Evolutionary conservation across 345 rosid species (phyloP).

Genomic region (Populus deltoides): DNA sequence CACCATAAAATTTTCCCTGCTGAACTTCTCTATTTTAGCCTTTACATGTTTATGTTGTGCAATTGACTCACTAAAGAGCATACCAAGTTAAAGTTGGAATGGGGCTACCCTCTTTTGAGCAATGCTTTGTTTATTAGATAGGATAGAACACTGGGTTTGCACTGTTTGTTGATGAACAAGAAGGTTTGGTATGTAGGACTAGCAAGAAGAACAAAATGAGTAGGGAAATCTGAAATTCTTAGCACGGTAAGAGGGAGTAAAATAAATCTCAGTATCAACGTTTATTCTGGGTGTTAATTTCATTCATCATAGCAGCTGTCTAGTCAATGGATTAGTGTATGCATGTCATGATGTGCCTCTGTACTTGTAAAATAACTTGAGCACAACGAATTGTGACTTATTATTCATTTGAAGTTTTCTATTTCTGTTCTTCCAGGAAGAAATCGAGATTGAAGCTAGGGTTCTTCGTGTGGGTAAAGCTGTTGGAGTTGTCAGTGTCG

Average conservation of each 20-base stretch:
- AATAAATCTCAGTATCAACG: no score
- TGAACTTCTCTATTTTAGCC: not conserved
- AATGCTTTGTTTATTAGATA: not conserved
- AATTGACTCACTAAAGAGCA: not conserved
- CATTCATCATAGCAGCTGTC: no score
- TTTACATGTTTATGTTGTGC: not conserved
- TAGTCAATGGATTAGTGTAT: no score
- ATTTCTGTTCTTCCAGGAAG: conserved; percentile 43
- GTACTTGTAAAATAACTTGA: no score
- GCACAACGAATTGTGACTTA: no score
- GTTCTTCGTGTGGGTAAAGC: conserved; percentile 75
- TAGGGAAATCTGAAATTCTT: no score
- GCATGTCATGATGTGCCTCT: no score
- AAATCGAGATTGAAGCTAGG: conserved; percentile 64
- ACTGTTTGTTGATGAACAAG: not conserved
- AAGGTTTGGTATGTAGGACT: not conserved
- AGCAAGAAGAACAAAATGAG: no score
- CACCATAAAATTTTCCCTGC: no score
- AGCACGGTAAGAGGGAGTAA: no score
- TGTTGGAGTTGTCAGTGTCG: conserved; percentile 69
- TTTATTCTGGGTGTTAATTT: no score
- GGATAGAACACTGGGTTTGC: not conserved
- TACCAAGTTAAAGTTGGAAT: not conserved
- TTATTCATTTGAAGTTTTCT: not conserved
- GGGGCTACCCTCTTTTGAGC: not conserved